Base-by-base conservation (phyloP, 352 stramenopile species). In the Globisporangium acanthophoron region DNA sequence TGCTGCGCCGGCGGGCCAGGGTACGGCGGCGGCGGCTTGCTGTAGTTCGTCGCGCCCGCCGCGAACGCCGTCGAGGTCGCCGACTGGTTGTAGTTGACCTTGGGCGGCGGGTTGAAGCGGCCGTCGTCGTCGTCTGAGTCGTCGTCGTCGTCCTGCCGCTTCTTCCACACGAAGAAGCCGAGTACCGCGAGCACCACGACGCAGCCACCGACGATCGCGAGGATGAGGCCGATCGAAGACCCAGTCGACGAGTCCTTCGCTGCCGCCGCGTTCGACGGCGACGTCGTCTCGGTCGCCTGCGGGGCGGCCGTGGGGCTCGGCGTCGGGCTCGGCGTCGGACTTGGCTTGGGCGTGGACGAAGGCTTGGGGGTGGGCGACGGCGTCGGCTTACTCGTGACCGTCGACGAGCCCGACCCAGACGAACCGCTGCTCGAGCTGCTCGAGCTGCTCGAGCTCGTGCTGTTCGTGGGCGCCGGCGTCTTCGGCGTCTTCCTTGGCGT, bases 131-230 rank as follows among this genome's bases (percentile, higher is more conserved):
- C 71, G 52, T 87, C 77, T 59, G 74, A 86, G 59, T 88, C 75
- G 9, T 86, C 78, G 47, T 79, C 70, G 24, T 87, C 78, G 40
- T 84, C 77, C 35, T 73, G 66, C 12, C 71, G 69, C 54, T 73
- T 71, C 56, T 80, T 85, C 72, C 72, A 88, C 33, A 86, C 58
- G 27, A 86, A 76, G 59, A 90, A 84, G 16, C 56, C 80, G 24
- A 80, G 61, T 11, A 82, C 66, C 13, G 76, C 78, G 21, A 85
- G 59, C 18, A 81, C 72, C 9, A 73, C 65, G 6, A 68, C 59
- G 6, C 65, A 70, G 21, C 68, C 76, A 27, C 45, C 66, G 15
- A 67, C 64, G 53, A 87, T 76, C 35, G 73, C 77, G 27, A 84
- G 52, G 54, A 90, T 81, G 46, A 88, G 44, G n/a, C 69, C 65